A percentile compares a stretch with the other conserved stretches of the same genome.
phyloP scores from a whole-genome alignment of 352 stramenopile genomes.

The Phytophthora podocarpi region DNA sequence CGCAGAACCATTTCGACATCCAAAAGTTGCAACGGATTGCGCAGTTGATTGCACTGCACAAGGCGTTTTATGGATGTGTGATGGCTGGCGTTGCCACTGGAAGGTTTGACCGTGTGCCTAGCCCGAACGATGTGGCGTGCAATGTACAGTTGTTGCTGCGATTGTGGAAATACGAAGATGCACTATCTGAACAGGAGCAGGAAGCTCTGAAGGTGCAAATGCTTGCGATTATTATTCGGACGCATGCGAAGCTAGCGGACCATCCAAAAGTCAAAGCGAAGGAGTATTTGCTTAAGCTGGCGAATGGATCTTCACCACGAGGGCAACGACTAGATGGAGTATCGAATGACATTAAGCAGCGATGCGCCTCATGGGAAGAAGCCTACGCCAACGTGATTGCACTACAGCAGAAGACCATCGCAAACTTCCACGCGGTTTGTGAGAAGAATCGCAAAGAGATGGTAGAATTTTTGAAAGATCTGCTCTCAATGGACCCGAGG shows the following conservation, averaged over 20 bases:
- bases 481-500: constrained; percentile 56
- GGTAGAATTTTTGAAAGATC: constrained; percentile 53
- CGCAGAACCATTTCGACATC: constrained; percentile 74
- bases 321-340: constrained; percentile 13
- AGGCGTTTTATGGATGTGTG: constrained; percentile 64
- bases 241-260: constrained; percentile 54
- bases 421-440: constrained; percentile 56
- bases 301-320: constrained; percentile 17
- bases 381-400: constrained; percentile 75
- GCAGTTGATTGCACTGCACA: constrained; percentile 52
- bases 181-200: constrained; percentile 31
- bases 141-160: constrained; percentile 49
- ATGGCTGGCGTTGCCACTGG: constrained; percentile 40
- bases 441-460: constrained; percentile 51
- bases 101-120: constrained; percentile 63
- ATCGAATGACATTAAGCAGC: constrained; percentile 36
- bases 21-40: constrained; percentile 68
- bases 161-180: constrained; percentile 58
- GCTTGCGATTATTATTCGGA: constrained; percentile 67
- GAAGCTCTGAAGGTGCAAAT: constrained; percentile 61
- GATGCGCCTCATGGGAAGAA: constrained; percentile 65
- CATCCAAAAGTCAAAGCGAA: constrained; percentile 74
- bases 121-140: constrained; percentile 42
- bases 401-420: constrained; percentile 81
- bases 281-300: constrained; percentile 69